A percentile compares a stretch with the other conserved stretches of the same genome.
Conservation (phyloP, 805 yeast species). For the Phaffomyces thermotolerans region DNA sequence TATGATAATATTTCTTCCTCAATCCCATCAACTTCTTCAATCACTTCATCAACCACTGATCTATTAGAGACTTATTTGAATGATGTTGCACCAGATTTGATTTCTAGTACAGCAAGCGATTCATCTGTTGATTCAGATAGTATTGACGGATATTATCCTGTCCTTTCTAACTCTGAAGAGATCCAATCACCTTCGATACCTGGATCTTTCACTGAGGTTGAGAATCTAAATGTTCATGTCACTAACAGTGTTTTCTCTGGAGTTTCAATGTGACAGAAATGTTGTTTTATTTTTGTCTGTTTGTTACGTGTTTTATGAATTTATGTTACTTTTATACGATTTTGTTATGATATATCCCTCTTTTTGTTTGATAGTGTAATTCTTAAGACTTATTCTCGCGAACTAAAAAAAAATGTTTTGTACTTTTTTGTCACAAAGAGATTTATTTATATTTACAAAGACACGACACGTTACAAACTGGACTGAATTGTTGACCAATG, state of each 20-base stretch:
- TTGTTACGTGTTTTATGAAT: too few relatives aligned
- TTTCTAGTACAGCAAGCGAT: slow-evolving; percentile 5
- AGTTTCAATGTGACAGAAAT: not conserved
- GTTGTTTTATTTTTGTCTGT: not conserved
- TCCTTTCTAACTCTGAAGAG: slow-evolving; percentile 5
- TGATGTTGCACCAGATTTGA: slow-evolving; percentile 17
- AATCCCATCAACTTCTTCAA: not conserved
- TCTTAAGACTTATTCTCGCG: too few relatives aligned
- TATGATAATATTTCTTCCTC: not conserved
- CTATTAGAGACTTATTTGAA: slow-evolving; percentile 5
- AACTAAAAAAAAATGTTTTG: too few relatives aligned
- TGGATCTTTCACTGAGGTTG: too few relatives aligned
- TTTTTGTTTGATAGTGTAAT: too few relatives aligned
- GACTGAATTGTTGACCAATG: too few relatives aligned
- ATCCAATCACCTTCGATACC: slow-evolving; percentile 4
- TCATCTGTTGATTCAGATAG: slow-evolving; percentile 8
- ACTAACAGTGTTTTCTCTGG: not conserved
- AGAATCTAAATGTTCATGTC: too few relatives aligned
- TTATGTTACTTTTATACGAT: too few relatives aligned
- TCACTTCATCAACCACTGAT: not conserved
- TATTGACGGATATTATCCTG: slow-evolving; percentile 1
- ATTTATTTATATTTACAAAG: too few relatives aligned
- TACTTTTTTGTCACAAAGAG: too few relatives aligned
- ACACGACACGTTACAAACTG: too few relatives aligned
- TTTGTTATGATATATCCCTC: too few relatives aligned